phyloP scores from a whole-genome alignment of 2,329 filamentous ascomycete genomes.

The Thelonectria blattea region DNA sequence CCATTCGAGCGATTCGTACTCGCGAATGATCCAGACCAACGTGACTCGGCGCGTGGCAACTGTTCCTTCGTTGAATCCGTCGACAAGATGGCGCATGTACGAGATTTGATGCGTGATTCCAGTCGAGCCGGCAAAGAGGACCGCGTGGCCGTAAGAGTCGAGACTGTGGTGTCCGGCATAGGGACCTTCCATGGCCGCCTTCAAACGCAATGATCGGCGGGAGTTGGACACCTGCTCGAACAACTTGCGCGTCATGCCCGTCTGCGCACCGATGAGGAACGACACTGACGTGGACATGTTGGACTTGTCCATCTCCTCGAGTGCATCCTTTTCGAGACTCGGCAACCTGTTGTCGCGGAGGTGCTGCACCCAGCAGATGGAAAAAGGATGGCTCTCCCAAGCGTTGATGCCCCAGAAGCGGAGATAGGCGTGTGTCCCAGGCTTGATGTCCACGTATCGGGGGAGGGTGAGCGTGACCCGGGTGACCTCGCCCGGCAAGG shows the following conservation, averaged over 20 bases:
- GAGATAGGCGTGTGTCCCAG: slow-evolving; percentile 77
- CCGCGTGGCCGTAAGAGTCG: slow-evolving; percentile 88
- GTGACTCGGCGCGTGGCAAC: slow-evolving; percentile 82
- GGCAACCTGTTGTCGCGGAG: slow-evolving; percentile 49
- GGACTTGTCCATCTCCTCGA: slow-evolving; percentile 48
- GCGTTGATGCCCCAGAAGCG: slow-evolving; percentile 69
- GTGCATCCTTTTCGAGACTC: slow-evolving; percentile 49
- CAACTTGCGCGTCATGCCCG: slow-evolving; percentile 84
- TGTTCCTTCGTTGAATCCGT: slow-evolving; percentile 71
- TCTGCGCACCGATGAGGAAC: slow-evolving; percentile 86
- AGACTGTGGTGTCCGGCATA: slow-evolving; percentile 85
- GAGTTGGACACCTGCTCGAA: slow-evolving; percentile 69
- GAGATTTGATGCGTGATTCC: slow-evolving; percentile 96
- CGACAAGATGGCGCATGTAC: slow-evolving; percentile 79
- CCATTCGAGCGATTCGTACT: slow-evolving; percentile 90
- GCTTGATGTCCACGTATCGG: slow-evolving; percentile 67
- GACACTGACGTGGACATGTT: slow-evolving; percentile 66
- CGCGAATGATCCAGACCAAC: slow-evolving; percentile 92
- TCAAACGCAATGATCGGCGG: slow-evolving; percentile 63
- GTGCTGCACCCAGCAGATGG: slow-evolving; percentile 75
- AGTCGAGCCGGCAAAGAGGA: slow-evolving; percentile 90
- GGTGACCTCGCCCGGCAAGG: slow-evolving; percentile 72
- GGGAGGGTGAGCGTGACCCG: slow-evolving; percentile 74
- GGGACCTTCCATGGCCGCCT: slow-evolving; percentile 85
- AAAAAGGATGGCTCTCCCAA: slow-evolving; percentile 82